These are phyloP conservation scores for Calonectria pseudoturangicola DNA, from an alignment of 2,329 filamentous ascomycete species.

Conservation along the genomic window DNA sequence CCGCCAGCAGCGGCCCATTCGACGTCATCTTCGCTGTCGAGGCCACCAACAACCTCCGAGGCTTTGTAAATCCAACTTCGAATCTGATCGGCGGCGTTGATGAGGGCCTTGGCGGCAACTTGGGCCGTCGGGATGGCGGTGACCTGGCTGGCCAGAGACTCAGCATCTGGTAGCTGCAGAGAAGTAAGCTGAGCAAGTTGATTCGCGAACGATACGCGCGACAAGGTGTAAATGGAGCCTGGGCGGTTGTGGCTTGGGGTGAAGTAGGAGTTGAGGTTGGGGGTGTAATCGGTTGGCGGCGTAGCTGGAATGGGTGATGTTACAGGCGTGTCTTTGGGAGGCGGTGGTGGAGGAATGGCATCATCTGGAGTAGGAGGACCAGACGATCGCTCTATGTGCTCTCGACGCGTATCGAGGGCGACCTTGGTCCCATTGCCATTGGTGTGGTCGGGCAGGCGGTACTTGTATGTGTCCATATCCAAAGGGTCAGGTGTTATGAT, in stretches of 20 bases:
- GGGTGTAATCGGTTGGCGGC: conserved; percentile 65
- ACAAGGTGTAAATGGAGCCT: conserved; percentile 95
- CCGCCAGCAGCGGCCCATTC: conserved; percentile 96
- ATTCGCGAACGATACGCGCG: conserved; percentile 92
- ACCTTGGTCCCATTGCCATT: conserved; percentile 81
- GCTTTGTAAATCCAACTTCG: conserved; percentile 95
- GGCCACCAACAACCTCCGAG: conserved; percentile 88
- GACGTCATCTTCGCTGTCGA: conserved; percentile 97
- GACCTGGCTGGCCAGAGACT: conserved; percentile 88
- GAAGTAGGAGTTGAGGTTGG: conserved; percentile 78
- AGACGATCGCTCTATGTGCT: conserved; percentile 72
- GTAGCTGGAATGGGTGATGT: conserved; percentile 53
- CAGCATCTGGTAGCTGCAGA: conserved; percentile 90
- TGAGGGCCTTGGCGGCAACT: conserved; percentile 87
- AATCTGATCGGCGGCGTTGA: conserved; percentile 93
- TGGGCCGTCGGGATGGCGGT: conserved; percentile 89
- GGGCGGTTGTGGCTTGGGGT: conserved; percentile 80
- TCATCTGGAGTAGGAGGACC: conserved; percentile 63
- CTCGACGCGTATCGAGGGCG: conserved; percentile 73
- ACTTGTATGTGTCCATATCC: conserved; percentile 84
- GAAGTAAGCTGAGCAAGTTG: conserved; percentile 95
- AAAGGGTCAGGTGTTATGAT: conserved; percentile 70
- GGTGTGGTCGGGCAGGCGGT: conserved; percentile 81
- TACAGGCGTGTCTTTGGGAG: conserved; percentile 63
- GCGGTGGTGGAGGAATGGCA: conserved; percentile 62